These are phyloP conservation scores for Dichotomocladium elegans DNA, from an alignment of 371 early-diverging fungal species.

Conservation along the genomic window DNA sequence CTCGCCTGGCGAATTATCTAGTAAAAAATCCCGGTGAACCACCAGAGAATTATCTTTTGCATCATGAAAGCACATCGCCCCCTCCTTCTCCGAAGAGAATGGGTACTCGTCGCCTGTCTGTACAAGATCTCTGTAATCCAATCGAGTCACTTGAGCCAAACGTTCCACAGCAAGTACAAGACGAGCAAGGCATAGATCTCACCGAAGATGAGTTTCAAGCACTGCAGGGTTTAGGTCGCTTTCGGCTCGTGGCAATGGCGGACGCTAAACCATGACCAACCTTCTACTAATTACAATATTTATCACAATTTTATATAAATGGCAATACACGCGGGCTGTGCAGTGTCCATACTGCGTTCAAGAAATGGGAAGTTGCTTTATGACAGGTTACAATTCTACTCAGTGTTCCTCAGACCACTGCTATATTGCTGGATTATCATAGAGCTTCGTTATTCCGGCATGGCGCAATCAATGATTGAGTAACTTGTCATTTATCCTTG, in stretches of 20 bases:
- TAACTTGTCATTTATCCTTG: too few relatives aligned
- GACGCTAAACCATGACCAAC: background rate
- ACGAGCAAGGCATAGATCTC: slow-evolving; percentile 23
- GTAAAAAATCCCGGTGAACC: slow-evolving; percentile 30
- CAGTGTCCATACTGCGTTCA: too few relatives aligned
- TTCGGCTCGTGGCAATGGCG: slow-evolving; percentile 5
- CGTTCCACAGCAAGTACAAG: slow-evolving; percentile 1
- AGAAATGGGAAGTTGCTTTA: too few relatives aligned
- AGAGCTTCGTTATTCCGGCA: too few relatives aligned
- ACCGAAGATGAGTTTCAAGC: slow-evolving; percentile 45
- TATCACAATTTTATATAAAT: too few relatives aligned
- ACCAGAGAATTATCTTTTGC: slow-evolving; percentile 29
- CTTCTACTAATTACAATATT: too few relatives aligned
- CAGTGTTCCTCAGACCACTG: too few relatives aligned
- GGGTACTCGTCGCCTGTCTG: slow-evolving; percentile 27
- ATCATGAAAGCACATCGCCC: slow-evolving; percentile 2
- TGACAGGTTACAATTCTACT: too few relatives aligned
- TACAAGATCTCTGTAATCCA: slow-evolving; percentile 39
- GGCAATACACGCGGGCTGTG: too few relatives aligned
- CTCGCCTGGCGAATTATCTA: slow-evolving; percentile 33
- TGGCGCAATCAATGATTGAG: too few relatives aligned
- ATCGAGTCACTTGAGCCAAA: slow-evolving; percentile 24
- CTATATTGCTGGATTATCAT: too few relatives aligned
- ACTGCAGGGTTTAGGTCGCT: slow-evolving; percentile 35
- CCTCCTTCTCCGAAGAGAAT: background rate